Evolutionary conservation across 2,329 filamentous ascomycete species (phyloP).

Genomic region (Neophaeococcomyces mojaviensis): DNA sequence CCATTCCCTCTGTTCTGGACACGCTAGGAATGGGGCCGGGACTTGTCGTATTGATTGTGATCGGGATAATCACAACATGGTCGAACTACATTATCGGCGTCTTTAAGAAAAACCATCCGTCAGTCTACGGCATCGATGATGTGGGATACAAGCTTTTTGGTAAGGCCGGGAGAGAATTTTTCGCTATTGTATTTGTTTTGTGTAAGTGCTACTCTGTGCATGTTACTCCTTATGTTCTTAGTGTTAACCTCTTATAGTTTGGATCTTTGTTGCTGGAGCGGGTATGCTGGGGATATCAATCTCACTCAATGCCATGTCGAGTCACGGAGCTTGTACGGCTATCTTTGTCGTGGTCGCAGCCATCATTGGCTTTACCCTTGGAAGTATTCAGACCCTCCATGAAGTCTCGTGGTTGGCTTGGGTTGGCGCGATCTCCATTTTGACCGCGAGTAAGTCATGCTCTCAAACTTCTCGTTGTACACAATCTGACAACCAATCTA

Average conservation of each 20-base stretch:
- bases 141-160: conserved; percentile 51
- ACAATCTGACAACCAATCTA: conserved; percentile 16
- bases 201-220: conserved; percentile 31
- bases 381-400: conserved; percentile 51
- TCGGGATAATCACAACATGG: conserved; percentile 51
- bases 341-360: conserved; percentile 51
- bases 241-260: conserved; percentile 28
- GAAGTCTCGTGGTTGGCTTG: conserved; percentile 57
- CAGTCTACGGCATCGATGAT: conserved; percentile 60
- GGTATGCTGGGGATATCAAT: conserved; percentile 54
- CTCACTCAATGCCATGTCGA: conserved; percentile 52
- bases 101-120: conserved; percentile 30
- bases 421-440: conserved; percentile 53
- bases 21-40: conserved; percentile 48
- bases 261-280: conserved; percentile 47
- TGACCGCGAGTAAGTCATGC: conserved; percentile 34
- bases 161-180: conserved; percentile 52
- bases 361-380: conserved; percentile 41
- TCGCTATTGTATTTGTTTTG: conserved; percentile 50
- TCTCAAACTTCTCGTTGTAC: background rate
- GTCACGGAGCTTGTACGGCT: conserved; percentile 52
- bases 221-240: background rate
- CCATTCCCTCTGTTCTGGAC: conserved; percentile 47
- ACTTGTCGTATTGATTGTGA: conserved; percentile 45
- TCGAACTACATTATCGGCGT: conserved; percentile 52